Conservation (phyloP, 2,329 filamentous ascomycete species). For the Colletotrichum lentis region DNA sequence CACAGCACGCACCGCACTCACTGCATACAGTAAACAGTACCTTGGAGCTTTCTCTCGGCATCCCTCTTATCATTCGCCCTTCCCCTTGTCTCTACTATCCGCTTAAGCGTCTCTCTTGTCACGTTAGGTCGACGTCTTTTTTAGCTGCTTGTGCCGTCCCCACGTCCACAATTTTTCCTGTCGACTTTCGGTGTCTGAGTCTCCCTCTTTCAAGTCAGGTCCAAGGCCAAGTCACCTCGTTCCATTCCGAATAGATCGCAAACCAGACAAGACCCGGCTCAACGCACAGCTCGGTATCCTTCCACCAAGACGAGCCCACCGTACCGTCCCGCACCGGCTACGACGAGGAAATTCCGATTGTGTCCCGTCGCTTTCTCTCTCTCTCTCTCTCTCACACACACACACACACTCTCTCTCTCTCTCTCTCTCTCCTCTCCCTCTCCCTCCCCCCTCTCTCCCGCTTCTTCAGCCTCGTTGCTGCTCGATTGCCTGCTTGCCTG, state of each 20-base stretch:
- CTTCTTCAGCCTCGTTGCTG: constrained; percentile 23
- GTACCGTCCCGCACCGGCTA: background rate
- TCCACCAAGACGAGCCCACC: constrained; percentile 18
- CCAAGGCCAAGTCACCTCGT: constrained; percentile 26
- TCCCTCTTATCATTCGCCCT: constrained; percentile 38
- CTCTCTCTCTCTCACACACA: no score
- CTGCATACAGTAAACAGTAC: constrained; percentile 26
- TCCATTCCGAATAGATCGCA: constrained; percentile 24
- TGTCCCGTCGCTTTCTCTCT: background rate
- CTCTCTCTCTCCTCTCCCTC: background rate
- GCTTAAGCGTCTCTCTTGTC: constrained; percentile 36
- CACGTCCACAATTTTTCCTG: constrained; percentile 38
- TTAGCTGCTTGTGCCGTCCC: constrained; percentile 36
- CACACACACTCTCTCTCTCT: no score
- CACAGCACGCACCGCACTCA: constrained; percentile 14
- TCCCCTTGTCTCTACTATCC: constrained; percentile 37
- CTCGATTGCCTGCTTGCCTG: constrained; percentile 8
- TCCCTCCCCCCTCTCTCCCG: background rate
- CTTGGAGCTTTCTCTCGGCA: constrained; percentile 37
- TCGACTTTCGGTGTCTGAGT: constrained; percentile 29
- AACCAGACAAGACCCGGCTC: constrained; percentile 22
- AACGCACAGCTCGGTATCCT: constrained; percentile 4
- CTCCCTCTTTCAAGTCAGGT: constrained; percentile 31
- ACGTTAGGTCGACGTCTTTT: constrained; percentile 37
- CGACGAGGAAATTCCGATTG: constrained; percentile 12